A percentile compares a stretch with the other conserved stretches of the same genome.
These are phyloP conservation scores for Globisporangium perplexum DNA, from an alignment of 352 stramenopile genomes.

Conservation along the genomic window DNA sequence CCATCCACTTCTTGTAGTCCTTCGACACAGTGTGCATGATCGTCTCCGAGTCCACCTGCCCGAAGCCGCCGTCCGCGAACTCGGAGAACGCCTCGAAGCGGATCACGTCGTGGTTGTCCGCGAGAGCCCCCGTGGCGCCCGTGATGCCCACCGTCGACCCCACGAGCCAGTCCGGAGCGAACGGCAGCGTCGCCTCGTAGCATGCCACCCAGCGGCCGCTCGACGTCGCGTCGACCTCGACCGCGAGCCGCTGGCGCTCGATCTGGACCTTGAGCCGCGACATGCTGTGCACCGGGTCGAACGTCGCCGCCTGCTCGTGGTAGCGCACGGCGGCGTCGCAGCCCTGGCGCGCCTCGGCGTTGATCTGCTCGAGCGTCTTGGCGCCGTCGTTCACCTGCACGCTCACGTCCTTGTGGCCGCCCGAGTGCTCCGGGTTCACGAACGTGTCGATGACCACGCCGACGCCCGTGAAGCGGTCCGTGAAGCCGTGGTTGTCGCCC, in stretches of 20 bases:
- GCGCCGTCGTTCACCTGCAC: conserved; percentile 78
- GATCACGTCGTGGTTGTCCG: conserved; percentile 86
- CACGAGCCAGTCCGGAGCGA: conserved; percentile 55
- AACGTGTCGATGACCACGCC: conserved; percentile 84
- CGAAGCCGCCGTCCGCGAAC: conserved; percentile 34
- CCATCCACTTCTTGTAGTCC: conserved; percentile 81
- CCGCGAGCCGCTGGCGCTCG: conserved; percentile 36
- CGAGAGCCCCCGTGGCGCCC: conserved; percentile 64
- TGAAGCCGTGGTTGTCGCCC: conserved; percentile 75
- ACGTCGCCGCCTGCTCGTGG: conserved; percentile 70
- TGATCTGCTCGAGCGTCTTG: conserved; percentile 62
- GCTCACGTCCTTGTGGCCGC: conserved; percentile 81
- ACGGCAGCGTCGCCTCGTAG: conserved; percentile 57
- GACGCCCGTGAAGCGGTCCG: conserved; percentile 66
- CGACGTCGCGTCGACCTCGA: conserved; percentile 64
- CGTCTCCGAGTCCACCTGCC: conserved; percentile 51
- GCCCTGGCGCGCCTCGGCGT: conserved; percentile 55
- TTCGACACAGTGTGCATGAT: conserved; percentile 81
- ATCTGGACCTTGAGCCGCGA: conserved; percentile 79
- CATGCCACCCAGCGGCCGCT: conserved; percentile 62
- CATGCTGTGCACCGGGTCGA: conserved; percentile 77
- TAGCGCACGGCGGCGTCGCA: conserved; percentile 79
- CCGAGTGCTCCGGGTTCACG: conserved; percentile 75
- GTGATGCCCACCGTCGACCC: conserved; percentile 68
- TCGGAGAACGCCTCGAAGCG: conserved; percentile 69